Conservation (phyloP, 345 rosid genomes). For the Combretum micranthum region DNA sequence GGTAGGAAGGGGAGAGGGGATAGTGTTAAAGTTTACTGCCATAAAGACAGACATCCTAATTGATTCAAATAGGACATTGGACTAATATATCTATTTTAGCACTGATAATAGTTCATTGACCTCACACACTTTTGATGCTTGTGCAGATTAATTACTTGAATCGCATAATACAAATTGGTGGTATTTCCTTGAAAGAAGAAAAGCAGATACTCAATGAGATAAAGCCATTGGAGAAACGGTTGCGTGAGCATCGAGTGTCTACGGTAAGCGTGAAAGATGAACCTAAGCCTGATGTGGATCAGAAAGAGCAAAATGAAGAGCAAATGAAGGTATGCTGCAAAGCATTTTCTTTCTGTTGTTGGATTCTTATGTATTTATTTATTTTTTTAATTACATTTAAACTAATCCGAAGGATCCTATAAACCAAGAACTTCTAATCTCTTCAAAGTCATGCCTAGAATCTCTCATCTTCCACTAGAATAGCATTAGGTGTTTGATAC, state of each 20-base stretch:
- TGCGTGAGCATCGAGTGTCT: slow-evolving; percentile 47
- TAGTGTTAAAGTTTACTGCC: background rate
- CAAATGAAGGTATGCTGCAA: slow-evolving; percentile 54
- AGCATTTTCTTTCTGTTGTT: background rate
- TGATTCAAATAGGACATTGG: too few species aligned
- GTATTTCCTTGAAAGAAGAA: slow-evolving; percentile 66
- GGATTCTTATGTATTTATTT: background rate
- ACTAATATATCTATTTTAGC: background rate
- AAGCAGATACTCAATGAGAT: slow-evolving; percentile 63
- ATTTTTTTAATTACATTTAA: background rate
- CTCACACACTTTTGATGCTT: slow-evolving; percentile 13
- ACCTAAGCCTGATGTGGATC: slow-evolving; percentile 51
- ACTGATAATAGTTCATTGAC: background rate
- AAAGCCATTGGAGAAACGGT: slow-evolving; percentile 45
- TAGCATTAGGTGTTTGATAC: background rate
- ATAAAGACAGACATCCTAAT: too few species aligned
- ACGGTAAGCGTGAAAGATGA: slow-evolving; percentile 53
- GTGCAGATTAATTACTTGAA: slow-evolving; percentile 61
- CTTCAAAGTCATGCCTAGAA: too few species aligned
- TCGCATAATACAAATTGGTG: slow-evolving; percentile 67
- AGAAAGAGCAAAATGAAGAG: slow-evolving; percentile 59
- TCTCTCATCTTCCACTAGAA: background rate
- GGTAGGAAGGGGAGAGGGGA: background rate
- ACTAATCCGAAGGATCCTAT: background rate
- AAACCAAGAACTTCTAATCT: background rate